Percentiles rank a stretch among this genome's conserved stretches.
These are phyloP conservation scores for Rhynchosporium agropyri DNA, from an alignment of 2,329 filamentous ascomycete species.

Conservation along the genomic window DNA sequence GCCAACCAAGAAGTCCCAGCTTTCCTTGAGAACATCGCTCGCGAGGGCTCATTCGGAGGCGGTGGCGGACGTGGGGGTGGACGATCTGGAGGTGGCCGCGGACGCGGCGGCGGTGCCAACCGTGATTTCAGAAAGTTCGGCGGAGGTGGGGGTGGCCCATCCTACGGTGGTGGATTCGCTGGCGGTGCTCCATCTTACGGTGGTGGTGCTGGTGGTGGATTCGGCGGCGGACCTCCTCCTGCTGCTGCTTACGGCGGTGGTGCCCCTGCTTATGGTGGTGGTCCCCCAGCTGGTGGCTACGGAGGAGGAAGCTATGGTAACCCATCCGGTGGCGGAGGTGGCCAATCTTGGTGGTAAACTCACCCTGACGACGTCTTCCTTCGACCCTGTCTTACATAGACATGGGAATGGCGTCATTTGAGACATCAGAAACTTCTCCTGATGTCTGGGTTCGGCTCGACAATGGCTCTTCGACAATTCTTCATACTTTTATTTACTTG, in stretches of 20 bases:
- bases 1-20: conserved; percentile 94
- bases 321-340: conserved; percentile 53
- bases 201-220: conserved; percentile 58
- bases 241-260: conserved; percentile 22
- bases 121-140: conserved; percentile 88
- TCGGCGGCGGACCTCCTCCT: conserved; percentile 41
- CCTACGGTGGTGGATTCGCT: conserved; percentile 50
- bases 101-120: conserved; percentile 70
- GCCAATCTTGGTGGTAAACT: conserved; percentile 58
- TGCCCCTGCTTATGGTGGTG: conserved; percentile 37
- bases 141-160: conserved; percentile 55
- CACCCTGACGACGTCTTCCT: conserved; percentile 28
- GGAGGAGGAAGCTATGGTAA: conserved; percentile 59
- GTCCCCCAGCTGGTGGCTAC: conserved; percentile 55
- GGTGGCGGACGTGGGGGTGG: conserved; percentile 67
- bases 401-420: conserved; percentile 37
- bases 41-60: conserved; percentile 82
- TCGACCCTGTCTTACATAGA: conserved; percentile 32
- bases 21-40: conserved; percentile 96
- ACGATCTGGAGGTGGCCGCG: conserved; percentile 67
- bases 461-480: conserved; percentile 28
- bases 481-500: conserved; percentile 22
- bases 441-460: conserved; percentile 30
- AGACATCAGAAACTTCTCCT: conserved; percentile 33
- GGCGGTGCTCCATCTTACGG: conserved; percentile 49